phyloP scores from a whole-genome alignment of 805 yeast species.

The Saturnispora besseyi region DNA sequence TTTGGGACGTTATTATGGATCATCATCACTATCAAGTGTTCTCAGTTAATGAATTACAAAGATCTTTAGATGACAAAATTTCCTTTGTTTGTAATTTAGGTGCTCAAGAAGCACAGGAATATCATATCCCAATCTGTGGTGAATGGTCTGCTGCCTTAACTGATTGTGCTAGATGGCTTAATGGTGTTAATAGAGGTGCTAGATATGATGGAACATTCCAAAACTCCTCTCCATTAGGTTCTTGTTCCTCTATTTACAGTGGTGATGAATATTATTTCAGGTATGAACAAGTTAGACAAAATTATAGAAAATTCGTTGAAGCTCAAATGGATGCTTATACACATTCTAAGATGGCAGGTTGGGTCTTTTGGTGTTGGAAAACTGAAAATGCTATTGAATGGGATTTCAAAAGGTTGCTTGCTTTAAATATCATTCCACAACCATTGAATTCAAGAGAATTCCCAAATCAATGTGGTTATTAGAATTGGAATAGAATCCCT shows the following conservation, averaged over 20 bases:
- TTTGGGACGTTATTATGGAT: conserved; percentile 64
- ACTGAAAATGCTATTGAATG: conserved; percentile 78
- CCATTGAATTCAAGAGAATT: conserved; percentile 41
- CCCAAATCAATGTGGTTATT: conserved; percentile 27
- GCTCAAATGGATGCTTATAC: conserved; percentile 80
- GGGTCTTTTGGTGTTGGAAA: conserved; percentile 94
- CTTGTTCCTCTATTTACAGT: conserved; percentile 49
- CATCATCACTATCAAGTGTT: conserved; percentile 92
- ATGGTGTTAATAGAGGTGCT: conserved; percentile 61
- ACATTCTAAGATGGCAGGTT: conserved; percentile 53
- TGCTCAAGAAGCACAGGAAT: conserved; percentile 35
- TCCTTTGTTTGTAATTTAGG: conserved; percentile 42
- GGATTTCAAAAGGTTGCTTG: conserved; percentile 62
- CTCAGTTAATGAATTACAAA: conserved; percentile 48
- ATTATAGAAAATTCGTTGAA: conserved; percentile 67
- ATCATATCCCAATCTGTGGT: conserved; percentile 72
- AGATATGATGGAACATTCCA: conserved; percentile 52
- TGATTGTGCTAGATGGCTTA: conserved; percentile 62
- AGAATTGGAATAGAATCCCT: not conserved
- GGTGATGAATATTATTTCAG: conserved; percentile 44
- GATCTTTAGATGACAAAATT: conserved; percentile 55
- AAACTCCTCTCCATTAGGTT: conserved; percentile 39
- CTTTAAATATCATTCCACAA: conserved; percentile 63
- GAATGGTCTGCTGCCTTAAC: conserved; percentile 68
- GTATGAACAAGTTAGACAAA: conserved; percentile 36